Evolutionary conservation across 805 yeast genomes (phyloP).

Genomic region (Metschnikowia chrysomelidarum): DNA sequence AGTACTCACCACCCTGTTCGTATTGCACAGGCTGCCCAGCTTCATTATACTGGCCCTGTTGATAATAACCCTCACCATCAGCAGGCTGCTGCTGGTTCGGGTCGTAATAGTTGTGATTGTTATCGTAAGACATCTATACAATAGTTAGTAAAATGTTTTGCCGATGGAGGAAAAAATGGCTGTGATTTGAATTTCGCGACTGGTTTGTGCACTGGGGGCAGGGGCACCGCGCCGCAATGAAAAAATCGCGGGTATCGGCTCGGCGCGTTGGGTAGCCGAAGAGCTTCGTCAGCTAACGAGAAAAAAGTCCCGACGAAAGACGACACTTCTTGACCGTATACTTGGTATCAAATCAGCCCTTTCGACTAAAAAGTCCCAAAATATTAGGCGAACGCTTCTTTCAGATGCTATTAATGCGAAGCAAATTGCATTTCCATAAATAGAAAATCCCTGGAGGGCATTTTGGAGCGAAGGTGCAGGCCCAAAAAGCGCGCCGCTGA

Average conservation of each 20-base stretch:
- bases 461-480: constrained; percentile 2
- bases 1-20: constrained; percentile 43
- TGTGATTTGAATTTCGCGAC: background rate
- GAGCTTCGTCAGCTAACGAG: too few relatives aligned
- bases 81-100: constrained; percentile 28
- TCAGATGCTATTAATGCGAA: too few relatives aligned
- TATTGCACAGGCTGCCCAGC: constrained; percentile 30
- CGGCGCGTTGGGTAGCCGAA: too few relatives aligned
- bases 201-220: constrained; percentile 1
- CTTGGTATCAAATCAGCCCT: too few relatives aligned
- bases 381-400: too few relatives aligned
- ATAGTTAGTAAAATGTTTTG: constrained; percentile 20
- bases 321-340: too few relatives aligned
- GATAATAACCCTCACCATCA: constrained; percentile 31
- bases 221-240: constrained; percentile 2
- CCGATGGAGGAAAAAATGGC: constrained; percentile 4
- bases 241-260: constrained; percentile 1
- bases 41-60: constrained; percentile 41
- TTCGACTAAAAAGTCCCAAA: too few relatives aligned
- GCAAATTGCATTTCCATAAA: constrained; percentile 5
- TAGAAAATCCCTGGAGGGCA: constrained; percentile 1
- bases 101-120: constrained; percentile 42
- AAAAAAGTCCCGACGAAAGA: too few relatives aligned
- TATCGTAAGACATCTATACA: constrained; percentile 57
- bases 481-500: background rate